These are phyloP conservation scores for Coemansia sp. DNA, from an alignment of 192 early-diverging fungal genomes.

Conservation along the genomic window DNA sequence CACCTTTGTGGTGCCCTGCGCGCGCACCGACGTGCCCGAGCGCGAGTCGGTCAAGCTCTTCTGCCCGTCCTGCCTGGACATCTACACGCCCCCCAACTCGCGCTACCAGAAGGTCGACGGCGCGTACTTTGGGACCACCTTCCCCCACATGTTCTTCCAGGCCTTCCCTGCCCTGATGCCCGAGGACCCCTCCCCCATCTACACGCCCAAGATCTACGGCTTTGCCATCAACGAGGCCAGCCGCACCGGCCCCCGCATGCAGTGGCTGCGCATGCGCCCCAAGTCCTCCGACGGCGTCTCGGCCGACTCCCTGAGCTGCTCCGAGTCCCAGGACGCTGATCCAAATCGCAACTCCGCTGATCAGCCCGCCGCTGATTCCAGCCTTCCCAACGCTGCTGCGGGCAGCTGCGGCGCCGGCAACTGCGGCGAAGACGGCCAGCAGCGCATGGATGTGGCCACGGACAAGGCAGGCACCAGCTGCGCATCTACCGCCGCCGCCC, in stretches of 20 bases:
- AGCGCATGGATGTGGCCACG: slow-evolving; percentile 61
- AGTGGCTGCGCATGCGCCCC: slow-evolving; percentile 76
- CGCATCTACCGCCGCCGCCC: slow-evolving; percentile 18
- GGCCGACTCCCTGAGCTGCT: slow-evolving; percentile 39
- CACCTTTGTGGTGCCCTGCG: slow-evolving; percentile 65
- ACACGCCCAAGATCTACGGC: slow-evolving; percentile 87
- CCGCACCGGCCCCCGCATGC: slow-evolving; percentile 80
- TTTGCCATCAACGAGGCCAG: slow-evolving; percentile 80
- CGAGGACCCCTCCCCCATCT: slow-evolving; percentile 57
- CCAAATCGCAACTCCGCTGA: background rate
- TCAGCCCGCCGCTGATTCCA: slow-evolving; percentile 2
- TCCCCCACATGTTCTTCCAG: slow-evolving; percentile 89
- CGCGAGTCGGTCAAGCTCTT: slow-evolving; percentile 70
- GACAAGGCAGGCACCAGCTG: slow-evolving; percentile 60
- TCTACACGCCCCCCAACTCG: slow-evolving; percentile 71
- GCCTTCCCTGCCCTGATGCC: slow-evolving; percentile 78
- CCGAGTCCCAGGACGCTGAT: slow-evolving; percentile 27
- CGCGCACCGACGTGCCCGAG: slow-evolving; percentile 65
- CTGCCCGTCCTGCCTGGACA: slow-evolving; percentile 78
- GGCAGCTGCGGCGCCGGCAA: slow-evolving; percentile 47
- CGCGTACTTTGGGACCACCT: slow-evolving; percentile 94
- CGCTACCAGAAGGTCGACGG: slow-evolving; percentile 72
- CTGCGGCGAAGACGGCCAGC: background rate
- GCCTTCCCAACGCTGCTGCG: background rate
- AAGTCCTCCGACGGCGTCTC: slow-evolving; percentile 19